Evolutionary conservation across 2,329 filamentous ascomycete genomes (phyloP).

Genomic region (Orbilia oligospora): DNA sequence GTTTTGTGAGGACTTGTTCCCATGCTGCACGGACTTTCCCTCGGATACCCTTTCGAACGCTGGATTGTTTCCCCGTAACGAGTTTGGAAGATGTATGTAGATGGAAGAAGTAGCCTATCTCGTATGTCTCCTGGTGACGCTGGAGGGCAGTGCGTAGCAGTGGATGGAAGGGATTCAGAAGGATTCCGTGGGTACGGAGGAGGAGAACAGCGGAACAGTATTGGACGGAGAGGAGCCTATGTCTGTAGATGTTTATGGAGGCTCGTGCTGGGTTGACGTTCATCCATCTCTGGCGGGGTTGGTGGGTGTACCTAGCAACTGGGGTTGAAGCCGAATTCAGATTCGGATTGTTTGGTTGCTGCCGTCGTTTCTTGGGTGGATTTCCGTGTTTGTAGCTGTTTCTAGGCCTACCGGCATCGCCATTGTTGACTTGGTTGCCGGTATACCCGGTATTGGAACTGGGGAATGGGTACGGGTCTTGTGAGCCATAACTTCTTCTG

Average conservation of each 20-base stretch:
- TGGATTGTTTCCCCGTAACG: conserved; percentile 42
- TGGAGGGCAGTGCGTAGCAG: conserved; percentile 46
- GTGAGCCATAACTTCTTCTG: background rate
- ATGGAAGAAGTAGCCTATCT: conserved; percentile 55
- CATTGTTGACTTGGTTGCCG: background rate
- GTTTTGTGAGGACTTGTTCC: conserved; percentile 32
- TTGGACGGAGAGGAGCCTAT: conserved; percentile 32
- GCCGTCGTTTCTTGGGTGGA: background rate
- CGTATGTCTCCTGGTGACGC: conserved; percentile 47
- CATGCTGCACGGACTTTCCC: conserved; percentile 53
- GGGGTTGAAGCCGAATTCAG: too few relatives aligned
- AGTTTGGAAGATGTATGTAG: conserved; percentile 55
- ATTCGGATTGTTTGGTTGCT: background rate
- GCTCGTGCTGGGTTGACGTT: conserved; percentile 26
- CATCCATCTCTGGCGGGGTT: conserved; percentile 26
- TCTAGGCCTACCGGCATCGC: background rate
- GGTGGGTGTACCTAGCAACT: background rate
- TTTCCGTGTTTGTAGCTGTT: background rate
- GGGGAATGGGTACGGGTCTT: background rate
- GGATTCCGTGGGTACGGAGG: conserved; percentile 39
- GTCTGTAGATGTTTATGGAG: conserved; percentile 36
- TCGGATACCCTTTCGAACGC: conserved; percentile 39
- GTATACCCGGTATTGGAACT: background rate
- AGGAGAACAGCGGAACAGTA: conserved; percentile 57
- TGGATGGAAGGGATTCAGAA: conserved; percentile 57